A percentile compares a stretch with the other conserved stretches of the same genome.
These are phyloP conservation scores for Fusarium torreyae DNA, from an alignment of 2,329 filamentous ascomycete genomes.

Conservation along the genomic window DNA sequence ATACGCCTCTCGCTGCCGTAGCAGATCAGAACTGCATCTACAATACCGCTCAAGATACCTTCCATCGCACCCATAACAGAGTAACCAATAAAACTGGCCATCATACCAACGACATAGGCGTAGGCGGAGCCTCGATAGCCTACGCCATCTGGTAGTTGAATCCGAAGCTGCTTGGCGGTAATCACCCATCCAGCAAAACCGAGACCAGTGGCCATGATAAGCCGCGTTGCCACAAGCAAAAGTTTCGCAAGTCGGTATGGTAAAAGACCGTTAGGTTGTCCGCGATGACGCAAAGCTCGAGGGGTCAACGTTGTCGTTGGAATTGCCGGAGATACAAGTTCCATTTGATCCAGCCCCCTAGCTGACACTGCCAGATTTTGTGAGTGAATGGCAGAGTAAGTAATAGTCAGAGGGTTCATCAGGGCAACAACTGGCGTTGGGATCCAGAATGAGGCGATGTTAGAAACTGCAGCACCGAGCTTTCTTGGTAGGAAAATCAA, in stretches of 20 bases:
- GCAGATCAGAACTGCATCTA: slow-evolving; percentile 91
- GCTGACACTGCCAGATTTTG: slow-evolving; percentile 84
- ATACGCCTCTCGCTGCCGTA: slow-evolving; percentile 90
- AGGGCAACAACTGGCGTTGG: slow-evolving; percentile 88
- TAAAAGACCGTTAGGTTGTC: slow-evolving; percentile 72
- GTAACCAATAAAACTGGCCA: slow-evolving; percentile 96
- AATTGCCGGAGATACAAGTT: slow-evolving; percentile 80
- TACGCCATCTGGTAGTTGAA: slow-evolving; percentile 68
- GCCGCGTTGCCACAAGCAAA: slow-evolving; percentile 89
- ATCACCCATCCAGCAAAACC: slow-evolving; percentile 98
- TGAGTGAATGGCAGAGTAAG: slow-evolving; percentile 94
- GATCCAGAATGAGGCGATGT: slow-evolving; percentile 83
- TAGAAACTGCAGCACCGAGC: slow-evolving; percentile 74
- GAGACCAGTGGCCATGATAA: slow-evolving; percentile 90
- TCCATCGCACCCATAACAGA: slow-evolving; percentile 93
- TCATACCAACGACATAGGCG: slow-evolving; percentile 92
- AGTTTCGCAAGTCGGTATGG: slow-evolving; percentile 94
- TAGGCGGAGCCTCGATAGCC: slow-evolving; percentile 86
- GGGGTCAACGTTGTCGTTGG: slow-evolving; percentile 81
- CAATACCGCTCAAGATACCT: slow-evolving; percentile 86
- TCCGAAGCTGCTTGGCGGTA: slow-evolving; percentile 83
- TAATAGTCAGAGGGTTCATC: slow-evolving; percentile 92
- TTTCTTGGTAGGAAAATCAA: slow-evolving; percentile 86
- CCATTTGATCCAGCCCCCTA: slow-evolving; percentile 84
- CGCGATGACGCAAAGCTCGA: slow-evolving; percentile 62